Evolutionary conservation across 208 protist species (phyloP).

Genomic region (Wallacemonas sp.): DNA sequence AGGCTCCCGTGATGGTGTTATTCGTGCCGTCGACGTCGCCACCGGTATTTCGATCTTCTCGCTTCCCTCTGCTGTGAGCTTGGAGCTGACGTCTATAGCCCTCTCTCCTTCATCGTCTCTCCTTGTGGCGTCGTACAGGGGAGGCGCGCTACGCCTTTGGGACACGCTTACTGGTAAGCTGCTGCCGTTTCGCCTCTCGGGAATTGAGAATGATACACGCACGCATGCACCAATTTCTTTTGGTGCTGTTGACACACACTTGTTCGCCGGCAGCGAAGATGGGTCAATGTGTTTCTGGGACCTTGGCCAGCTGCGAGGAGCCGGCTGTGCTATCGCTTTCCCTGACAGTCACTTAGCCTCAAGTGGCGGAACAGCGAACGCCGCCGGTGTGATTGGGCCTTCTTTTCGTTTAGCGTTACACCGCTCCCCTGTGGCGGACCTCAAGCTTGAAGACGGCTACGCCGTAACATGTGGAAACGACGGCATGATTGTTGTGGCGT

Average conservation of each 20-base stretch:
- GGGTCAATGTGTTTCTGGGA: constrained; percentile 79
- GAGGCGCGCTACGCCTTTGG: constrained; percentile 72
- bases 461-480: constrained; percentile 69
- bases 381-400: constrained; percentile 14
- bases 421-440: constrained; percentile 47
- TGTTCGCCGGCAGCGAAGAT: constrained; percentile 68
- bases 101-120: constrained; percentile 74
- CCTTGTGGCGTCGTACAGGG: constrained; percentile 69
- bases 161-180: constrained; percentile 61
- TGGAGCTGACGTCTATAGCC: constrained; percentile 68
- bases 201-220: constrained; percentile 61
- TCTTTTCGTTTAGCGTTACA: constrained; percentile 45
- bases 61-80: constrained; percentile 55
- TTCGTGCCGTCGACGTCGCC: constrained; percentile 73
- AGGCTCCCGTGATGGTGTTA: constrained; percentile 66
- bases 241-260: constrained; percentile 48
- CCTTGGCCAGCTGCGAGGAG: constrained; percentile 12
- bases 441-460: constrained; percentile 67
- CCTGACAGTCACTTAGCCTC: constrained; percentile 13
- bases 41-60: constrained; percentile 70
- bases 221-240: constrained; percentile 48
- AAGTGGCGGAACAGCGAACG: no score
- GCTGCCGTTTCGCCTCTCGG: constrained; percentile 42
- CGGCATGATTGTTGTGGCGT: constrained; percentile 56
- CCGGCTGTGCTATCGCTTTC: constrained; percentile 8